Percentiles rank a stretch among this genome's conserved stretches.
Evolutionary conservation across 495 filamentous ascomycete genomes (phyloP).

Genomic region (Penicillium arizonense): DNA sequence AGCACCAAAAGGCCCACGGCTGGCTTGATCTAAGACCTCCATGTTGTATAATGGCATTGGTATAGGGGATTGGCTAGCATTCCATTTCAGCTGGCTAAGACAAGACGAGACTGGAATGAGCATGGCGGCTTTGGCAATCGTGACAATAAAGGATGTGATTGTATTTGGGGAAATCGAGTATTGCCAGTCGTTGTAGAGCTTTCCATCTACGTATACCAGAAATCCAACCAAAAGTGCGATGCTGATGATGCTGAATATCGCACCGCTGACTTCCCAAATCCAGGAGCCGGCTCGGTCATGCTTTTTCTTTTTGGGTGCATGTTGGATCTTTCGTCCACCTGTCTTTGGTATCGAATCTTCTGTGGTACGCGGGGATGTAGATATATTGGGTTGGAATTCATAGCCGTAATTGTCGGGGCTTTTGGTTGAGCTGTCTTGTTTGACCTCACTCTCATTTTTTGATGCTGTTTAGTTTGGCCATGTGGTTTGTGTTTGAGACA

Average conservation of each 20-base stretch:
- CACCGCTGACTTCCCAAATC: constrained; percentile 2
- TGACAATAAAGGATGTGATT: constrained; percentile 2
- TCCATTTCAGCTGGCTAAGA: constrained; percentile 14
- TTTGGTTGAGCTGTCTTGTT: too few relatives aligned
- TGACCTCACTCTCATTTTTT: too few relatives aligned
- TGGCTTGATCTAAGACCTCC: constrained; percentile 10
- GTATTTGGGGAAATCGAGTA: constrained; percentile 6
- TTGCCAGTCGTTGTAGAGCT: constrained; percentile 6
- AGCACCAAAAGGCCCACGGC: constrained; percentile 6
- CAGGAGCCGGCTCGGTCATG: constrained; percentile 4
- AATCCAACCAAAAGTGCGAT: constrained; percentile 1
- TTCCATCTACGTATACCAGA: constrained; percentile 1
- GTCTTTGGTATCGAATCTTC: too few relatives aligned
- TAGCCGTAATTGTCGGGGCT: too few relatives aligned
- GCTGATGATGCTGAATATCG: neutral
- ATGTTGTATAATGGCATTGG: constrained; percentile 3
- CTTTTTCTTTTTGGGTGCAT: too few relatives aligned
- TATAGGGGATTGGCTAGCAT: neutral
- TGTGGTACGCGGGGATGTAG: too few relatives aligned
- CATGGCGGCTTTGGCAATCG: constrained; percentile 5
- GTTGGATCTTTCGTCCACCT: too few relatives aligned
- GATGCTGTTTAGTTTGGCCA: too few relatives aligned
- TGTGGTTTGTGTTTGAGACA: too few relatives aligned
- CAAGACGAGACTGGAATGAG: constrained; percentile 7
- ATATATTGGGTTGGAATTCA: too few relatives aligned